Evolutionary conservation across 2,329 filamentous ascomycete genomes (phyloP).

Genomic region (Arthrinium puccinioides): DNA sequence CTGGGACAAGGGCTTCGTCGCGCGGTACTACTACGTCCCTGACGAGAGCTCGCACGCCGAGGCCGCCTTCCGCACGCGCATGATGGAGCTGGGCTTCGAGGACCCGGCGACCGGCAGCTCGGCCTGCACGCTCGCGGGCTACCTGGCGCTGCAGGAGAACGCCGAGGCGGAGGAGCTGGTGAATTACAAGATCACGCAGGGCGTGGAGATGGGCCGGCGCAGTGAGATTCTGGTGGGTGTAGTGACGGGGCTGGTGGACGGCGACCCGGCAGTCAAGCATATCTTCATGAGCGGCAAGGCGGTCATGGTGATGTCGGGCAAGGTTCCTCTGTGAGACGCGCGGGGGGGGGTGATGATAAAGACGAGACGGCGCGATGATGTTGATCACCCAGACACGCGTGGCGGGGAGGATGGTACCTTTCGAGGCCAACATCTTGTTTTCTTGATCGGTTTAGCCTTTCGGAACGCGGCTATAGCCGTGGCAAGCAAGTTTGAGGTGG

Average conservation of each 20-base stretch:
- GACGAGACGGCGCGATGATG: too few relatives aligned
- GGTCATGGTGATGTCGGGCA: conserved; percentile 20
- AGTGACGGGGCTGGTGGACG: conserved; percentile 4
- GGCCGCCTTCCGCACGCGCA: conserved; percentile 44
- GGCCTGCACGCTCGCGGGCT: conserved; percentile 48
- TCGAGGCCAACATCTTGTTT: too few relatives aligned
- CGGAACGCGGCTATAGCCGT: too few relatives aligned
- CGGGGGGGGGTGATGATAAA: too few relatives aligned
- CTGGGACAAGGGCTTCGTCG: conserved; percentile 47
- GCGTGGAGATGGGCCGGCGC: conserved; percentile 58
- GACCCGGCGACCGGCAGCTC: conserved; percentile 60
- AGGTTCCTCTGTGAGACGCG: too few relatives aligned
- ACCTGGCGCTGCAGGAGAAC: conserved; percentile 38
- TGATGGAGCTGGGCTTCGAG: conserved; percentile 45
- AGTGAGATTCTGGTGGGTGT: conserved; percentile 45
- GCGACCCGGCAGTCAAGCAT: conserved; percentile 9
- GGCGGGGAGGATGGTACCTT: too few relatives aligned
- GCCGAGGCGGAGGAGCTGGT: conserved; percentile 14
- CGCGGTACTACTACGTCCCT: conserved; percentile 52
- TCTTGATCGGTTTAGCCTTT: too few relatives aligned
- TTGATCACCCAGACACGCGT: too few relatives aligned
- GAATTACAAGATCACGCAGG: conserved; percentile 52
- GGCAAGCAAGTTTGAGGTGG: too few relatives aligned
- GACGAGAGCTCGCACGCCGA: conserved; percentile 15
- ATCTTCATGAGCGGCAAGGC: conserved; percentile 21